Evolutionary conservation across 768 basidiomycete genomes (phyloP), one percentile per base, ranked within the genome.

Genomic region (Serendipita sp.): DNA sequence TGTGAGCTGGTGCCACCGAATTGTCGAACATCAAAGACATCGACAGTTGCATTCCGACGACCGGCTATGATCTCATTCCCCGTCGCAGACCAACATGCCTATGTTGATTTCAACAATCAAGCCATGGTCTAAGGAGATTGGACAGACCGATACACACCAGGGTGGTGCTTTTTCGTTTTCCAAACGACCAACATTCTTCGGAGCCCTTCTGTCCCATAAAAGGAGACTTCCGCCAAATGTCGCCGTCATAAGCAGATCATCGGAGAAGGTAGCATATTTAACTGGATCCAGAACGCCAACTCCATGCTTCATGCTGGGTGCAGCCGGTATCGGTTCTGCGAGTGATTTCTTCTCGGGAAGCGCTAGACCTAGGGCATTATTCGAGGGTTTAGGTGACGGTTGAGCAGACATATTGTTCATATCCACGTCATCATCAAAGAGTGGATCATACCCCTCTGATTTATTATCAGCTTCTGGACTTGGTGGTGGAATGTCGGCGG

Each of bases 71-170:
- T 84, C 66, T 94, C 88, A 3, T 79, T 79, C 15, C 95, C 94
- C 67, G 91, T 84, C 2, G 84, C 80, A 3, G 91, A 92, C 93
- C 95, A 98, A 72, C 88, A 93, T 15, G 94, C 93, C 94, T 98
- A 64, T 5, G 23, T n/a, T n/a, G n/a, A 53, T 10, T 27, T 34
- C 29, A 37, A 63, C 52, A 31, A 13, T 18, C 43, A 27, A 62
- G 43, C 10, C 10, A 46, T 18, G 16, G 23, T 44, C 31, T 40
- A 53, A 65, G n/a, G 40, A 36, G 48, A 48, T 52, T 18, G 16
- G 6, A 73, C 83, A 70, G 73, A 97, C 95, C 67, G 93, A 93
- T 70, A 95, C 81, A 74, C 92, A 96, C 92, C 93, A 97, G 10
- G 91, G 91, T 34, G 91, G 91, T 23, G 89, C 91, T 74, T 89